Base-by-base conservation (phyloP, 768 basidiomycete species). In the Coprinopsis sp. region DNA sequence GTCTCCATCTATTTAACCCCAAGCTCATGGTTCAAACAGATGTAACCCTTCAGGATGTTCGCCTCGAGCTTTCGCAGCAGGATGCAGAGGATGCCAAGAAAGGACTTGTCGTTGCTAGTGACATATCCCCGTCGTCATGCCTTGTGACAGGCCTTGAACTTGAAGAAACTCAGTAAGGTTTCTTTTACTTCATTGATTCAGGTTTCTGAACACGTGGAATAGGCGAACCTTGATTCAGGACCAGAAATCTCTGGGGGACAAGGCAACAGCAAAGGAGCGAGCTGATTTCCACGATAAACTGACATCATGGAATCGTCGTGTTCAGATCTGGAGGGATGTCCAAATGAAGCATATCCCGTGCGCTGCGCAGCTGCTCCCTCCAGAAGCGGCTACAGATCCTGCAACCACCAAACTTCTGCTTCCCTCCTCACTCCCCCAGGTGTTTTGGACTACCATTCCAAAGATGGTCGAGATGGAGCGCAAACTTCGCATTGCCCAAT, bases 121-220 rank as follows among this genome's bases (percentile, higher is more conserved):
- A n/a, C 13, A 11, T 37, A 14, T 4, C 22, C 13, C 16, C 27
- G 8, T 13, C 40, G 14, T 6, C 16, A 19, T 49, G 33, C 23
- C 24, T 60, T 10, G 40, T 44, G 6, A 46, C 33, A 5, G 54
- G 54, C 3, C 33, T 60, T 3, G 56, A 58, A 14, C 38, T 58
- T 0, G 54, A 60, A 29, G 47, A 47, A 19, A 48, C 54, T 29
- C 55, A 56, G 59, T 60, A 34, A 31, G 52, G 53, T n/a, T n/a
- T n/a, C n/a, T n/a, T n/a, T n/a, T 10, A 8, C 13, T 31, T 27
- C 4, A 22, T 7, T 12, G 19, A 33, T 13, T 6, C 8, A 5
- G 6, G n/a, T 33, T 31, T 6, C 11, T 18, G 18, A 4, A n/a
- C 12, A n/a, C n/a, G n/a, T 4, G 4, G n/a, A n/a, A 18, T 8